A percentile compares a stretch with the other conserved stretches of the same genome.
Conservation (phyloP, 2,329 filamentous ascomycete species). For the Thelonectria discophora region DNA sequence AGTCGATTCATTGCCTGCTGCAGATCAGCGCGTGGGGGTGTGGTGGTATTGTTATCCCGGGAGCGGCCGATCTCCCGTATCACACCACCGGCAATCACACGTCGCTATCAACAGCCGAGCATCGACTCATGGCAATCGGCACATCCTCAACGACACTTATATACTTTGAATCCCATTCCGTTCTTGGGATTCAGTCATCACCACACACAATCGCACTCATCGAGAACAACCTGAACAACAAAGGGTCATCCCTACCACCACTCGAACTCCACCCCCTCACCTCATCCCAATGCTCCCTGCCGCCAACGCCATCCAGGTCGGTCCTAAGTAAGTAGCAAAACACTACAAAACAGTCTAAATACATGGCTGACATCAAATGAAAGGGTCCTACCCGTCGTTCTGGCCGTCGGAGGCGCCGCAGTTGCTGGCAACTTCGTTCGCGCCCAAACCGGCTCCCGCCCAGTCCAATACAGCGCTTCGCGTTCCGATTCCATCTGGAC, state of each 20-base stretch:
- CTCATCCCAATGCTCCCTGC: slow-evolving; percentile 34
- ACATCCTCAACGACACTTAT: slow-evolving; percentile 16
- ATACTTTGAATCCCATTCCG: slow-evolving; percentile 23
- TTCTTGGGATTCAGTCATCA: slow-evolving; percentile 4
- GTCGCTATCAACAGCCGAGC: slow-evolving; percentile 19
- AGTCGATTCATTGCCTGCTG: background rate
- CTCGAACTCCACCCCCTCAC: background rate
- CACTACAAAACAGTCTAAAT: background rate
- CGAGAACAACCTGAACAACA: background rate
- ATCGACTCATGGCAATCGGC: slow-evolving; percentile 11
- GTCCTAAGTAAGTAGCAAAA: slow-evolving; percentile 27
- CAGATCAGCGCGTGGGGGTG: background rate
- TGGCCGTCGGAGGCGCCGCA: slow-evolving; percentile 37
- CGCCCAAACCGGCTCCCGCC: slow-evolving; percentile 10
- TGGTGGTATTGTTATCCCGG: slow-evolving; percentile 24
- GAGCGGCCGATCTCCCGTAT: slow-evolving; percentile 32
- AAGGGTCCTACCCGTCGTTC: slow-evolving; percentile 35
- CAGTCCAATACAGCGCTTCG: slow-evolving; percentile 22
- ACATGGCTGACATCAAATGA: slow-evolving; percentile 19
- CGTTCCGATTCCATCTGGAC: slow-evolving; percentile 14
- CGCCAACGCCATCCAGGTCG: slow-evolving; percentile 17
- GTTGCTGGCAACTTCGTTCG: slow-evolving; percentile 29
- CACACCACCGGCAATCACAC: slow-evolving; percentile 36
- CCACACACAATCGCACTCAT: background rate
- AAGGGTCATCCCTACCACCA: slow-evolving; percentile 3